Base-by-base conservation (phyloP, 169 alveolate species). In the Plasmodium gallinaceum region DNA sequence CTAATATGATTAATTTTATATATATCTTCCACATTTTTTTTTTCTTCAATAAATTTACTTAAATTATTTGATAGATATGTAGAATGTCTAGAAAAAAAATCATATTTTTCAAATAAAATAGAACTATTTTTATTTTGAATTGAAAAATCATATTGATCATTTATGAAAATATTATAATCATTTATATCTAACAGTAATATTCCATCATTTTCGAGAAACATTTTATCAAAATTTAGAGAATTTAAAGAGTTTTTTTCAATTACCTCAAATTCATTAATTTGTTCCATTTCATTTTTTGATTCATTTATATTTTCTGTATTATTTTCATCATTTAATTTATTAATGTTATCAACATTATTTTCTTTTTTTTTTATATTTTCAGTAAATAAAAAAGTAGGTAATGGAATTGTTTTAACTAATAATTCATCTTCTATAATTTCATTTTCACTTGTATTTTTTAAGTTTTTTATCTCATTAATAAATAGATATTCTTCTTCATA, bases 401-500 rank as follows among this genome's bases (percentile, higher is more conserved):
- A 71, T 3, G 90, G 90, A 16, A 80, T 80, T 7, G 90, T 65
- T 69, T 80, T 80, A 18, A 80, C 45, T 42, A 80, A 45, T 24
- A 66, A 20, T 22, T 80, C 90, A 7, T 80, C 90, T 70, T 80
- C 90, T 24, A 52, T 22, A 10, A 12, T 20, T 18, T 80, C 83
- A 60, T 65, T 66, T 8, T 66, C 90, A 54, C 43, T 57, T 10
- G 43, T 37, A 66, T 58, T 66, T 54, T 80, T 80, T 68, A 80
- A 66, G 16, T 22, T 66, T 51, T 66, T 80, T 42, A 80, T 69
- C 26, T 80, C 90, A 57, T 66, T 66, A 66, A 80, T 66, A 54
- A 32, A 80, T 70, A 80, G 57, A 52, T 80, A 80, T 58, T 80
- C 90, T 70, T 78, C 90, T 57, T 80, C 90, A 52, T 80, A 68